Evolutionary conservation across 2,329 filamentous ascomycete species (phyloP), one percentile per base, ranked within the genome.

Genomic region (Lachnellula hyalina): DNA sequence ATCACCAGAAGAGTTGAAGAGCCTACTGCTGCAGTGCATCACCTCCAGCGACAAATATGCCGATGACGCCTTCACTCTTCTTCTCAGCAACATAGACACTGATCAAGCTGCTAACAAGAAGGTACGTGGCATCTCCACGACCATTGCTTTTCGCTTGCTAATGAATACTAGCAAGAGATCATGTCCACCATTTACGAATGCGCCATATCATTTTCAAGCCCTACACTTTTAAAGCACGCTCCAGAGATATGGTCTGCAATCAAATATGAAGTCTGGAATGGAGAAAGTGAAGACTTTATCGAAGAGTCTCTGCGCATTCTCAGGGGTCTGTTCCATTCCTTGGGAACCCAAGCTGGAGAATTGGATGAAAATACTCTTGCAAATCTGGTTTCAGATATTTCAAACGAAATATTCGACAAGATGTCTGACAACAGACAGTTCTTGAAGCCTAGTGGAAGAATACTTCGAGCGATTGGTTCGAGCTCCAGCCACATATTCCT

Each of bases 231-330:
- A 1, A 36, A 60, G 25, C 65, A 56, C 55, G 51, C 61, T 15
- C 25, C 47, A 4, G 65, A 65, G 46, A 55, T 71, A 19, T 71
- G 67, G 67, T 63, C 67, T 51, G 54, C 60, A 2, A 41, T 71
- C 15, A 70, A 71, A 51, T 70, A 65, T 48, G 67, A 70, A 45
- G 54, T 71, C 7, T 65, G 65, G 61, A 68, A 70, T 44, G 63
- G 66, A 5, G 61, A 65, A 36, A 65, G 65, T 34, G 66, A 66
- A 14, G 65, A 68, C 12, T 63, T 65, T 19, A 64, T 68, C 14
- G 36, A 57, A 32, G 61, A 59, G 19, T 62, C 67, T 15, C 44
- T 68, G 7, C 42, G 57, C 7, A 61, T 67, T 5, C 49, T 70
- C 12, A 52, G 56, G 19, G 54, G 55, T 8, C 55, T 69, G 5